Evolutionary conservation across 176 grass and related monocot species (phyloP).

Genomic region (Triticum turgidum): DNA sequence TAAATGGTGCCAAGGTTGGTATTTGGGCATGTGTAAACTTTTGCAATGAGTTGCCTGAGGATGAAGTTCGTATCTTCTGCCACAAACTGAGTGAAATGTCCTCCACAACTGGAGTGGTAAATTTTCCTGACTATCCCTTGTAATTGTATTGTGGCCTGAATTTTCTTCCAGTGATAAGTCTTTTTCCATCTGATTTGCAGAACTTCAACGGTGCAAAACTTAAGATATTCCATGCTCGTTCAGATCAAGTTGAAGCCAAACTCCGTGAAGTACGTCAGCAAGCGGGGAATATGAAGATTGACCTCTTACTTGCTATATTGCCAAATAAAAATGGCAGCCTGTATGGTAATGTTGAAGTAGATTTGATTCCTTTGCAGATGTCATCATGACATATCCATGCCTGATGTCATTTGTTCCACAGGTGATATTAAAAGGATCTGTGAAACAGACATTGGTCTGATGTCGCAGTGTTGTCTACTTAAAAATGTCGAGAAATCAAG

Average conservation of each 20-base stretch:
- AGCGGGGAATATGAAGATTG: neutral
- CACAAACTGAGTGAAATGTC: neutral
- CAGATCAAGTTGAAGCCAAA: constrained; percentile 10
- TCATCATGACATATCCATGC: neutral
- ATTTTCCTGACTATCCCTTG: neutral
- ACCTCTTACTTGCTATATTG: constrained; percentile 57
- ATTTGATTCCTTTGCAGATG: neutral
- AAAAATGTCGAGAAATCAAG: neutral
- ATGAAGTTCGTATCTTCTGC: neutral
- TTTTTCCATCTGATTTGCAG: constrained; percentile 24
- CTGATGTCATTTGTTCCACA: constrained; percentile 20
- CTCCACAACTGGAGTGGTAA: constrained; percentile 39
- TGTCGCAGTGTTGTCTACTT: constrained; percentile 53
- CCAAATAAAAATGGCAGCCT: constrained; percentile 49
- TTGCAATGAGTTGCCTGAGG: neutral
- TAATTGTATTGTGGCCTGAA: neutral
- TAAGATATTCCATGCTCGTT: constrained; percentile 10
- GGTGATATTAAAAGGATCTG: constrained; percentile 60
- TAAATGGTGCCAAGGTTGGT: constrained; percentile 22
- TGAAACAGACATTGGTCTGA: constrained; percentile 57
- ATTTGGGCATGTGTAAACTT: constrained; percentile 38
- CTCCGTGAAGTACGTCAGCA: neutral
- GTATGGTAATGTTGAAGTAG: constrained; percentile 39
- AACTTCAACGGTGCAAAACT: neutral
- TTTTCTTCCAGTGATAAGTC: neutral